Conservation (phyloP, 805 yeast species). For the Ogataea siamensis region DNA sequence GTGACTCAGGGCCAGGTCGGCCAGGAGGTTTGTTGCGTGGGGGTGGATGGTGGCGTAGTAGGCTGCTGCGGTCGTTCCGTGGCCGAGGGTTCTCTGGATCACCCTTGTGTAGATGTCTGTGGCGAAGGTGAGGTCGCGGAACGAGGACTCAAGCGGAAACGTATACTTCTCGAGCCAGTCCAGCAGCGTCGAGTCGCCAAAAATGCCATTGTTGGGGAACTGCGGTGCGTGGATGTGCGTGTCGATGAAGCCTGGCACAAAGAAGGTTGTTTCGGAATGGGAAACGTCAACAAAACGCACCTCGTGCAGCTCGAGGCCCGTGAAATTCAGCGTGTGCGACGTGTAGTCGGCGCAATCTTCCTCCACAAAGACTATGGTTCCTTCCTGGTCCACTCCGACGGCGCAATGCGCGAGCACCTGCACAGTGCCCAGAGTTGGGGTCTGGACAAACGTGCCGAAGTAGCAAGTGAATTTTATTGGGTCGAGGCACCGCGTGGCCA, state of each 20-base stretch:
- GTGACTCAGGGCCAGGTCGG: conserved; percentile 57
- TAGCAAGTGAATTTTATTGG: conserved; percentile 40
- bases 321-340: conserved; percentile 11
- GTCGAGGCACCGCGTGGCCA: conserved; percentile 21
- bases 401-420: conserved; percentile 56
- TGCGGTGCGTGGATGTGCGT: conserved; percentile 87
- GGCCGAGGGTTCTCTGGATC: conserved; percentile 62
- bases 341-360: conserved; percentile 17
- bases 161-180: conserved; percentile 91
- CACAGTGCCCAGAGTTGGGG: conserved; percentile 57
- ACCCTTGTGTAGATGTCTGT: conserved; percentile 60
- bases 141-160: conserved; percentile 79
- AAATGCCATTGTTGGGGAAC: conserved; percentile 78
- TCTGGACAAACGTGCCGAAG: conserved; percentile 72
- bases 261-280: conserved; percentile 47
- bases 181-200: conserved; percentile 77
- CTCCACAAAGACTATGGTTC: conserved; percentile 45
- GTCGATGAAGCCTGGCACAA: conserved; percentile 80
- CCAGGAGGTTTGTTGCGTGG: conserved; percentile 71
- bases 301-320: conserved; percentile 23
- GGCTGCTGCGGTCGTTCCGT: conserved; percentile 91
- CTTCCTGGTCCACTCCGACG: conserved; percentile 60
- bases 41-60: conserved; percentile 89
- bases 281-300: conserved; percentile 36
- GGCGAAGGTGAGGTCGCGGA: conserved; percentile 55